Base-by-base conservation (phyloP, 2,329 filamentous ascomycete species). In the Verticillium tricorpus region DNA sequence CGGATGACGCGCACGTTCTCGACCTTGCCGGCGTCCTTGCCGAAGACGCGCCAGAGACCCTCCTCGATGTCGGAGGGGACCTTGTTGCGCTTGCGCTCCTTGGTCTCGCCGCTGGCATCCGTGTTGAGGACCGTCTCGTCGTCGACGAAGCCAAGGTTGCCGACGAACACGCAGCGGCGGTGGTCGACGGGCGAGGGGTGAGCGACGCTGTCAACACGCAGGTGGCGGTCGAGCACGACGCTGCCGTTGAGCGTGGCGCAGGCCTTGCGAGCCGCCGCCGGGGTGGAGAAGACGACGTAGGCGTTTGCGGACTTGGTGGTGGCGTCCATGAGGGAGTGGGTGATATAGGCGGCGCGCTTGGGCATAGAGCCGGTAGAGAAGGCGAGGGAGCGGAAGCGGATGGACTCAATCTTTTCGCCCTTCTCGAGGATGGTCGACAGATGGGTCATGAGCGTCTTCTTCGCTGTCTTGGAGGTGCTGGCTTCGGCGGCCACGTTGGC, bases 271-370 rank as follows among this genome's bases (percentile, higher is more conserved):
- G 92, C 93, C 3, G 91, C 92, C 9, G 85, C 79, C 1, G 85
- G 76, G 1, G 90, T 92, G 54, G 87, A 89, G 78, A 95, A 97
- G 57, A 99, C 93, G 34, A 85, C 92, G 72, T 99, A 99, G 56
- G 95, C 95, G 73, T 99, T 97, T 63, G 93, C 93, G 65, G 91
- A 96, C 70, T 91, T 92, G 1, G 94, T 95, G 1, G 96, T 99
- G 22, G 92, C 87, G 64, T 91, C 89, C 89, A 97, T 94, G 62
- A 98, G 81, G 28, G 93, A 89, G 73, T 93, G 93, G 69, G 92
- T 96, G 64, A 94, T 95, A 74, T 88, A 98, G 28, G 95, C 91
- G n/a, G 94, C 95, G 65, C 94, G 91, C 78, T 97, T 97, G 58
- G 95, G 95, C 61, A 97, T 84, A 17, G 87, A 81, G 39, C 82